These are phyloP conservation scores for Haematococcus sp. DNA, from an alignment of 139 green algal species.

Conservation along the genomic window DNA sequence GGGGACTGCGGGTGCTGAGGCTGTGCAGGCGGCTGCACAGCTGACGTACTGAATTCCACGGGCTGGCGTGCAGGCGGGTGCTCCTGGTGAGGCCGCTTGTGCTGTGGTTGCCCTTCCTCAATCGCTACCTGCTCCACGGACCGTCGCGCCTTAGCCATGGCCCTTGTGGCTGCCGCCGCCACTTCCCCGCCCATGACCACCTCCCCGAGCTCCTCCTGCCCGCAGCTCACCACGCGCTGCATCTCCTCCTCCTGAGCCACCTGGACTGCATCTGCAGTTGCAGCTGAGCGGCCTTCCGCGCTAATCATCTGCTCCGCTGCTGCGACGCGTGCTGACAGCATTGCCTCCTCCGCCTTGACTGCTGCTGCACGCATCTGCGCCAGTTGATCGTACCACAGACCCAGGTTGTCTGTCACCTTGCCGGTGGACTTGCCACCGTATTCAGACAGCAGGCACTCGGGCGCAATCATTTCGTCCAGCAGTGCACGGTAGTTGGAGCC, in stretches of 20 bases:
- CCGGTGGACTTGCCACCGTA: conserved; percentile 24
- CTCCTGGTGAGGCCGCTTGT: not conserved
- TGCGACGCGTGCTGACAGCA: not conserved
- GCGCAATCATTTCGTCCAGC: conserved; percentile 23
- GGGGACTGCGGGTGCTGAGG: not conserved
- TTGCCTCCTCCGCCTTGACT: not conserved
- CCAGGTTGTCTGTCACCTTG: conserved; percentile 5
- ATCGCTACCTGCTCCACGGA: not conserved
- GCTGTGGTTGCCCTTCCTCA: not conserved
- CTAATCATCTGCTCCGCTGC: not conserved
- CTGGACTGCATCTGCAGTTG: not conserved
- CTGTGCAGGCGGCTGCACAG: not conserved
- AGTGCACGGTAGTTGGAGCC: conserved; percentile 16
- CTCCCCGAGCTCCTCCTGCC: not conserved
- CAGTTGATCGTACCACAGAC: conserved; percentile 18
- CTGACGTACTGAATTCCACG: not conserved
- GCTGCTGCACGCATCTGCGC: not conserved
- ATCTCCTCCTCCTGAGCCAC: no score
- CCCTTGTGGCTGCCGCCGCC: not conserved
- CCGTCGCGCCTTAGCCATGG: not conserved
- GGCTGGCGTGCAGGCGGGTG: not conserved
- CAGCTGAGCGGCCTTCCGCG: not conserved
- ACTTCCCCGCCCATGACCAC: not conserved
- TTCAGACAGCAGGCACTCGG: conserved; percentile 24
- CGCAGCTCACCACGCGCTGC: no score